phyloP scores from a whole-genome alignment of 2,329 filamentous ascomycete genomes.

The Claviceps arundinis region DNA sequence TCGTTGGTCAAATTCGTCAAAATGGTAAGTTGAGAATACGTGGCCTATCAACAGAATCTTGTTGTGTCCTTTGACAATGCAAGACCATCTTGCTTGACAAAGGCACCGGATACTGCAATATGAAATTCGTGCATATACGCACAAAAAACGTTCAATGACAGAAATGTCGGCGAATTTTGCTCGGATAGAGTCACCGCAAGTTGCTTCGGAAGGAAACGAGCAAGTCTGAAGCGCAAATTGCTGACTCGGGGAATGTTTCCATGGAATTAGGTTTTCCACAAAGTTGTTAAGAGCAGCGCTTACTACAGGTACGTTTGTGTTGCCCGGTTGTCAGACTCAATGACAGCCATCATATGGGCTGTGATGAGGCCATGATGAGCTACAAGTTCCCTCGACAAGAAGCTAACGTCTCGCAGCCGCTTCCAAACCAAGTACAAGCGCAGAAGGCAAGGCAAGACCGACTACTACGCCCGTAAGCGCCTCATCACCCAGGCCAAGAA shows the following conservation, averaged over 20 bases:
- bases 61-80: background rate
- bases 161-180: conserved; percentile 27
- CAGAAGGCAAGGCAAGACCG: conserved; percentile 91
- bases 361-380: background rate
- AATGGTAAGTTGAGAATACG: conserved; percentile 48
- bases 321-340: background rate
- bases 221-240: conserved; percentile 97
- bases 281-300: conserved; percentile 92
- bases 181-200: conserved; percentile 75
- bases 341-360: background rate
- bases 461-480: conserved; percentile 99
- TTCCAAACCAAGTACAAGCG: conserved; percentile 99
- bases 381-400: background rate
- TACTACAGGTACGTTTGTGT: conserved; percentile 69
- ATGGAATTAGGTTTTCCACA: conserved; percentile 64
- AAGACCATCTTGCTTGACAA: background rate
- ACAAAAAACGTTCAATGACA: conserved; percentile 15
- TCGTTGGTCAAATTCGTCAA: conserved; percentile 43
- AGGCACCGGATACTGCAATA: background rate
- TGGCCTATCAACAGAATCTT: conserved; percentile 19
- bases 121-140: background rate
- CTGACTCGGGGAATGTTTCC: conserved; percentile 68
- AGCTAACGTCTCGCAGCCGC: conserved; percentile 50
- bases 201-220: conserved; percentile 74
- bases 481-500: conserved; percentile 99